These are phyloP conservation scores for Aspergillus sp. DNA, from an alignment of 2,329 filamentous ascomycete genomes.

Conservation along the genomic window DNA sequence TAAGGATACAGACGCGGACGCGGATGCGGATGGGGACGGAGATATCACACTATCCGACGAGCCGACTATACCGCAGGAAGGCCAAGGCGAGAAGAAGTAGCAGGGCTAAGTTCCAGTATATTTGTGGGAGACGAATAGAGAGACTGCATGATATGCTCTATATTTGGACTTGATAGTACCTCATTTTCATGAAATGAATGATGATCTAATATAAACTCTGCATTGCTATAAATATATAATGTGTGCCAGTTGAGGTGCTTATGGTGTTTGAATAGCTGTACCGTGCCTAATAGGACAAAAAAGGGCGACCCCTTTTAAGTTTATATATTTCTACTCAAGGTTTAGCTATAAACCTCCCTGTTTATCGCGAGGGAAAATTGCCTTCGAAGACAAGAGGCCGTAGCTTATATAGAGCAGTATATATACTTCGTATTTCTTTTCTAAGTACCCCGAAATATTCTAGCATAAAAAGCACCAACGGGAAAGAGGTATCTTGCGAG, in stretches of 20 bases:
- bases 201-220: slow-evolving; percentile 15
- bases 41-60: slow-evolving; percentile 41
- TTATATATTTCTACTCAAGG: no score
- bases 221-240: not conserved
- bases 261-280: no score
- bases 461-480: not conserved
- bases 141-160: not conserved
- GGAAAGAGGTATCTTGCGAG: slow-evolving; percentile 15
- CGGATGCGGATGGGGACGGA: slow-evolving; percentile 27
- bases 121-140: not conserved
- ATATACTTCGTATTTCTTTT: not conserved
- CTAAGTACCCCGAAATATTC: not conserved
- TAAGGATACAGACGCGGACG: slow-evolving; percentile 21
- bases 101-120: not conserved
- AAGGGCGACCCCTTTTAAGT: no score
- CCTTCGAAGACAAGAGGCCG: no score
- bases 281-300: no score
- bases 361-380: no score
- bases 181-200: slow-evolving; percentile 15
- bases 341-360: no score
- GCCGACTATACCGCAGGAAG: slow-evolving; percentile 8
- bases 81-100: not conserved
- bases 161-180: slow-evolving; percentile 3
- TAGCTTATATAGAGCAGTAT: not conserved
- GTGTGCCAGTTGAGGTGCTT: no score